phyloP scores from a whole-genome alignment of 495 filamentous ascomycete species.

The Delitschia confertaspora region DNA sequence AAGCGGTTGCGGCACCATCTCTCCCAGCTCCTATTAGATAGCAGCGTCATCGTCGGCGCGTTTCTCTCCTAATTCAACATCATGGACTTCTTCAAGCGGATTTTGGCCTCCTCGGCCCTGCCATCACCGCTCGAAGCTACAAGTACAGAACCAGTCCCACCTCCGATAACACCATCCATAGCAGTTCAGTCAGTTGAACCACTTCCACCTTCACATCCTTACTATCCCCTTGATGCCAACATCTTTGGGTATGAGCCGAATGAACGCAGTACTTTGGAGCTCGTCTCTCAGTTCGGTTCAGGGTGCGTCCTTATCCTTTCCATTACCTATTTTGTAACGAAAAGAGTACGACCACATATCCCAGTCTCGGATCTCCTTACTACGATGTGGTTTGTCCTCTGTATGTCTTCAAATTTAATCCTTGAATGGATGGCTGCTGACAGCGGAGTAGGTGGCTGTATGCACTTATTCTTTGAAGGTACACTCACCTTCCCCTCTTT shows the following conservation, averaged over 20 bases:
- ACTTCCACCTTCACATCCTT: constrained; percentile 56
- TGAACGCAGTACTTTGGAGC: constrained; percentile 38
- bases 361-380: constrained; percentile 43
- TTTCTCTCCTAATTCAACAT: too few species aligned
- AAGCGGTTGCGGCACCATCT: too few species aligned
- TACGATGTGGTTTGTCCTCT: constrained; percentile 54
- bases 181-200: too few species aligned
- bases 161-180: too few species aligned
- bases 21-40: too few species aligned
- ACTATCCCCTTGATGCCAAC: constrained; percentile 55
- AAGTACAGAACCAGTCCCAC: too few species aligned
- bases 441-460: constrained; percentile 40
- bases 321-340: constrained; percentile 40
- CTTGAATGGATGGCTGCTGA: constrained; percentile 1
- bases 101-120: too few species aligned
- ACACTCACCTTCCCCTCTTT: background rate
- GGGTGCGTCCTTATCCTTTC: constrained; percentile 40
- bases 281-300: constrained; percentile 42
- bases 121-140: too few species aligned
- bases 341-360: constrained; percentile 37
- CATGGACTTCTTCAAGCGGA: too few species aligned
- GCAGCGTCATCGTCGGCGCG: too few species aligned
- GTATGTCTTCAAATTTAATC: too few species aligned
- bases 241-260: constrained; percentile 58
- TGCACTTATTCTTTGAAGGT: constrained; percentile 77